Base-by-base conservation (phyloP, 768 basidiomycete species). In the Mrakia blollopis region DNA sequence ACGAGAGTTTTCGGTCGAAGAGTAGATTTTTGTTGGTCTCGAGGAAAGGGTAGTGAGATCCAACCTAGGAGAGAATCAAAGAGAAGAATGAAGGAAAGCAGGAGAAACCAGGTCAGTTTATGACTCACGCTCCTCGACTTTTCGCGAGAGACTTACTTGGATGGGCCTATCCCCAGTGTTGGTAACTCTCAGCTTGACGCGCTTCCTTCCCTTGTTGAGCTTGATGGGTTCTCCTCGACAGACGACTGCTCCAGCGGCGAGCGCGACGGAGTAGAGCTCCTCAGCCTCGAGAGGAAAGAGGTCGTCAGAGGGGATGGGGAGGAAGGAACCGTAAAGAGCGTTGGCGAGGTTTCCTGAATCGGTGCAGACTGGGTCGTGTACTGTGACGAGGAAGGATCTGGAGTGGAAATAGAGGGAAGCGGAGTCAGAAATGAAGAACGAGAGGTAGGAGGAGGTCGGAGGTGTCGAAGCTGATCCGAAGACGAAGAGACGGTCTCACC, bases 301-400 rank as follows among this genome's bases (percentile, higher is more conserved):
- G 76, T 88, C 85, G 16, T 87, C 83, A 0, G 87, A 82, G 0
- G 95, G 96, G 3, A 91, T 82, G 4, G 96, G 96, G 0, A 98
- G 86, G 85, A 98, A 98, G 0, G 94, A 95, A 14, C 94, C 94
- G 79, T 94, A 93, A n/a, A 99, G 86, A 0, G 96, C 95, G n/a
- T 90, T 88, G 6, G 85, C 85, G 28, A 98, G 85, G 81, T 95
- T 85, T 0, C 94, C 93, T 57, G 87, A 84, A 77, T 93, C 89
- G 0, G 93, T 90, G 82, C 91, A 93, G 79, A 99, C 90, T 28
- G 97, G 96, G 80, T 96, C 91, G 81, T 98, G 95, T 0, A 98
- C 93, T 0, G 96, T 96, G 52, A 98, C 95, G n/a, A 99, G 88
- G 85, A 98, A 99, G 47, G 84, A 84, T 16, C 85, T 84, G 80